phyloP scores from a whole-genome alignment of 768 basidiomycete genomes.

The Chiua virens region DNA sequence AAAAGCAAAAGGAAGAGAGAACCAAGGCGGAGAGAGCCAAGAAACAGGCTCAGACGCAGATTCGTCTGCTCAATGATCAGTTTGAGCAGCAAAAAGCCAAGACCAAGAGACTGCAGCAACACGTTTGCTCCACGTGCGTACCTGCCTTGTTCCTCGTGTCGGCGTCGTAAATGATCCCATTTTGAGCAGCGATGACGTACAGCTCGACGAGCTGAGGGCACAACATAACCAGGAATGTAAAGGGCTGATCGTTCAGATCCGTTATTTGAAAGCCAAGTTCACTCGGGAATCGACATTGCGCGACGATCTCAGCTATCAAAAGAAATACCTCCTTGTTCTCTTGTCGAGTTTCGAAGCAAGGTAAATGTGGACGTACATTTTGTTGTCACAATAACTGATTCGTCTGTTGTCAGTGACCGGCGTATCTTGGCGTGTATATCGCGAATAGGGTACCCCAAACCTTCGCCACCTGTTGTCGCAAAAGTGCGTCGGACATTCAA shows the following conservation, averaged over 20 bases:
- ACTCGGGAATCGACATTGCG: conserved; percentile 83
- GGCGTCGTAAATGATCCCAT: neutral
- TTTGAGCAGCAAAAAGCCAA: conserved; percentile 51
- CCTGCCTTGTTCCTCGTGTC: neutral
- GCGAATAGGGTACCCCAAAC: conserved; percentile 61
- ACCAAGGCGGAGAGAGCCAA: conserved; percentile 57
- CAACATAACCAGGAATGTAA: conserved; percentile 88
- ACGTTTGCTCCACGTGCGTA: conserved; percentile 62
- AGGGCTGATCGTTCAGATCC: conserved; percentile 86
- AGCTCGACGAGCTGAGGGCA: conserved; percentile 52
- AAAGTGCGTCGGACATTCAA: conserved; percentile 54
- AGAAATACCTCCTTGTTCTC: conserved; percentile 80
- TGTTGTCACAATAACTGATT: conserved; percentile 1
- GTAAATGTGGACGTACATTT: conserved; percentile 35
- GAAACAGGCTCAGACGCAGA: conserved; percentile 68
- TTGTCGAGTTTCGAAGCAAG: conserved; percentile 68
- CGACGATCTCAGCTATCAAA: conserved; percentile 78
- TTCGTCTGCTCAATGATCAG: conserved; percentile 65
- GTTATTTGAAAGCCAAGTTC: conserved; percentile 90
- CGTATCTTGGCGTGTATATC: conserved; percentile 77
- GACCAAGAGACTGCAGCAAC: conserved; percentile 43
- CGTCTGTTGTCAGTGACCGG: conserved; percentile 48
- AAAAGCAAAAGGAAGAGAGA: conserved; percentile 55
- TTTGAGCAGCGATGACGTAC: conserved; percentile 48
- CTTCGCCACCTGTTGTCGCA: conserved; percentile 38